phyloP scores from a whole-genome alignment of 129 eudicot genomes.

The Ambrosia trifida region DNA sequence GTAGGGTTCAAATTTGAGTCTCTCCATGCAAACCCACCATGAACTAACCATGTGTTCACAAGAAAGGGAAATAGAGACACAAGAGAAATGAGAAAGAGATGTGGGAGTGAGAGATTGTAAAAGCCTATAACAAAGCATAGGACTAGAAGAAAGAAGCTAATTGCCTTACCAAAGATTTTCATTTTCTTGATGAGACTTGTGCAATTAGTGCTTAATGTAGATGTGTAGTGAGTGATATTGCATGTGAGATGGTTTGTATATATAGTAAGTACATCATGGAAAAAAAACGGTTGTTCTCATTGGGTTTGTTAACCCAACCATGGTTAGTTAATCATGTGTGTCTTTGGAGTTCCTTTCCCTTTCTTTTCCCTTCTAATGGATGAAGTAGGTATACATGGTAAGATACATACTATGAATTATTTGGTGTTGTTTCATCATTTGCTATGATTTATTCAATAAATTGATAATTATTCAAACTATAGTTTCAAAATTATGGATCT shows the following conservation, averaged over 20 bases:
- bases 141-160: slow-evolving; percentile 34
- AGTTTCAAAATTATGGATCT: background rate
- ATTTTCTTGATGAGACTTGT: slow-evolving; percentile 21
- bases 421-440: slow-evolving; percentile 6
- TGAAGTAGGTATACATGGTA: slow-evolving; percentile 16
- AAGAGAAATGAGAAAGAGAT: slow-evolving; percentile 35
- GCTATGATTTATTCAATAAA: background rate
- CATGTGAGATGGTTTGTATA: slow-evolving; percentile 47
- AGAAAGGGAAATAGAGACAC: slow-evolving; percentile 39
- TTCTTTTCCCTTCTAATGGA: background rate
- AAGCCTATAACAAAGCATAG: slow-evolving; percentile 35
- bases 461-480: background rate
- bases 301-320: slow-evolving; percentile 39
- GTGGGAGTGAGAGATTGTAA: slow-evolving; percentile 35
- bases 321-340: slow-evolving; percentile 27
- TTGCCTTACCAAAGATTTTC: slow-evolving; percentile 37
- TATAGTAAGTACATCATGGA: slow-evolving; percentile 57
- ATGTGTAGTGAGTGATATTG: slow-evolving; percentile 44
- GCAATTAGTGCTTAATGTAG: slow-evolving; percentile 19
- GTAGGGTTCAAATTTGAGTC: slow-evolving; percentile 39
- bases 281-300: slow-evolving; percentile 36
- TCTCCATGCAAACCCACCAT: slow-evolving; percentile 92
- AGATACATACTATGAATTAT: background rate
- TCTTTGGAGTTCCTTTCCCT: background rate
- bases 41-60: slow-evolving; percentile 47